These are phyloP conservation scores for Austroboletus festivus DNA, from an alignment of 768 basidiomycete genomes.

Conservation along the genomic window DNA sequence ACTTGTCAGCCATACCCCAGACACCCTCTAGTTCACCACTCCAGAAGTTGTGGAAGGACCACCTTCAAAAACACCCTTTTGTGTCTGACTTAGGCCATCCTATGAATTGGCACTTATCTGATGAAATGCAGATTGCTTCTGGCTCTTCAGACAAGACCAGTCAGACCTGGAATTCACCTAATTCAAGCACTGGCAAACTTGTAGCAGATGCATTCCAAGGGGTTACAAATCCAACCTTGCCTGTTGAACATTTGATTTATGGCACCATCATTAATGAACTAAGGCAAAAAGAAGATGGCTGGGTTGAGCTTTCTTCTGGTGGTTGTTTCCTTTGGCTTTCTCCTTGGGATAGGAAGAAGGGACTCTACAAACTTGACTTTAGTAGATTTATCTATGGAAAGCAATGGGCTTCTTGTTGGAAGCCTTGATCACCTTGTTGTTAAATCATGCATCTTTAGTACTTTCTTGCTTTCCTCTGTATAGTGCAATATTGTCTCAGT, in stretches of 20 bases:
- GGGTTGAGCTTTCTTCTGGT: no score
- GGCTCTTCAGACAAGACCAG: slow-evolving; percentile 5
- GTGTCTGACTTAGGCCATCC: background rate
- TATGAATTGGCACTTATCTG: slow-evolving; percentile 6
- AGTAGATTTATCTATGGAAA: no score
- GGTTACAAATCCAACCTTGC: slow-evolving; percentile 12
- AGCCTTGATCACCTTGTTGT: no score
- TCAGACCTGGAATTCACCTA: slow-evolving; percentile 19
- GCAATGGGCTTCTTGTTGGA: no score
- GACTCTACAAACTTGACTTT: no score
- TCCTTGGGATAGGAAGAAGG: no score
- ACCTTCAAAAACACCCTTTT: background rate
- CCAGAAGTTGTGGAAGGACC: background rate
- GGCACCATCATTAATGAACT: slow-evolving; percentile 2
- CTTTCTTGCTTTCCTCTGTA: no score
- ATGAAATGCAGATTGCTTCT: slow-evolving; percentile 18
- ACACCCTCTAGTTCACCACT: background rate
- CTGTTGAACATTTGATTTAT: slow-evolving; percentile 14
- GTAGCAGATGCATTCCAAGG: slow-evolving; percentile 19
- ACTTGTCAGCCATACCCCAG: background rate
- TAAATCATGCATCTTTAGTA: no score
- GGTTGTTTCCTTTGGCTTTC: no score
- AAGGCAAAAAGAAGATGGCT: slow-evolving; percentile 11
- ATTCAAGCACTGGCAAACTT: slow-evolving; percentile 11
- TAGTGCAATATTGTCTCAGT: no score